Conservation (phyloP, 192 early-diverging fungal species). For the Gamsiella multidivaricata region DNA sequence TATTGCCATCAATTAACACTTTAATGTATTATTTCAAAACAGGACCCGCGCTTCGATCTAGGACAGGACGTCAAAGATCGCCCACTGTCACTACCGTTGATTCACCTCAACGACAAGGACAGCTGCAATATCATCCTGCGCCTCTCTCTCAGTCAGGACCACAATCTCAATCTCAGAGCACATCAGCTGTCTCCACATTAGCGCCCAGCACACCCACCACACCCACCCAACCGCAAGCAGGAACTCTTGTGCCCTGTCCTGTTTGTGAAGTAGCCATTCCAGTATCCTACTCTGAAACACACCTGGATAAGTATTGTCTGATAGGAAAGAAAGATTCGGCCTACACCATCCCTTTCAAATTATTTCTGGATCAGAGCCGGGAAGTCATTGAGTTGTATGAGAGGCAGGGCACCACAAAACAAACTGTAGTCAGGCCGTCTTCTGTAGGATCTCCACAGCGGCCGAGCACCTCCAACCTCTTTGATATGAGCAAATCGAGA, state of each 20-base stretch:
- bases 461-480: neutral
- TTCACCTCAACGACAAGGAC: constrained; percentile 5
- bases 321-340: constrained; percentile 14
- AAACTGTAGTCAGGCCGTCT: neutral
- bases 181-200: neutral
- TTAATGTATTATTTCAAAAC: neutral
- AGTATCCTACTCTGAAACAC: constrained; percentile 28
- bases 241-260: constrained; percentile 33
- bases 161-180: neutral
- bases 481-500: neutral
- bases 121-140: neutral
- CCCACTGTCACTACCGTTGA: neutral
- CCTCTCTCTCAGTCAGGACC: too few relatives aligned
- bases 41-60: constrained; percentile 35
- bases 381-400: constrained; percentile 20
- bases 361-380: constrained; percentile 4
- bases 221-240: neutral
- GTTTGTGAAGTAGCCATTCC: constrained; percentile 27
- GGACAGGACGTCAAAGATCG: constrained; percentile 9
- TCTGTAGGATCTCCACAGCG: neutral
- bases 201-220: neutral
- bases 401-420: constrained; percentile 14
- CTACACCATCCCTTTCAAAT: constrained; percentile 11
- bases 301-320: constrained; percentile 43
- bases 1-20: too few relatives aligned